These are phyloP conservation scores for Nigrospora sphaerica DNA, from an alignment of 2,329 filamentous ascomycete genomes.

Conservation along the genomic window DNA sequence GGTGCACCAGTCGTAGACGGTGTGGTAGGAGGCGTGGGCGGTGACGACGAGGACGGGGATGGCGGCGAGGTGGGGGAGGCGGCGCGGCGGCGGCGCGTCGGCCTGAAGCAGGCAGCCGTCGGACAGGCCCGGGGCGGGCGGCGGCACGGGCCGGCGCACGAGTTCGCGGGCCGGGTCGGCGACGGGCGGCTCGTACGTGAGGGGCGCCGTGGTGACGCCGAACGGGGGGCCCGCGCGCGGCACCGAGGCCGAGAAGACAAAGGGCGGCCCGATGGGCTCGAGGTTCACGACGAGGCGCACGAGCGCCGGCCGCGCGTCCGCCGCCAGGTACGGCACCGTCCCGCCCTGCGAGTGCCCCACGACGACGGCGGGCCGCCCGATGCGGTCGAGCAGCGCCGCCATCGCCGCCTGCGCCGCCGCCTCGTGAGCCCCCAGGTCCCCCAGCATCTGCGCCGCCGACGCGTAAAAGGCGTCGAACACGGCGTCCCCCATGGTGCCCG, in stretches of 20 bases:
- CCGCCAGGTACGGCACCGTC: slow-evolving; percentile 30
- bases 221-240: slow-evolving; percentile 26
- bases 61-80: slow-evolving; percentile 25
- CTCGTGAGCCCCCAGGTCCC: slow-evolving; percentile 26
- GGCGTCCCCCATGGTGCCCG: slow-evolving; percentile 28
- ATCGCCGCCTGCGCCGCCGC: slow-evolving; percentile 28
- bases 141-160: slow-evolving; percentile 17
- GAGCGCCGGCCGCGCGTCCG: slow-evolving; percentile 32
- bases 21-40: slow-evolving; percentile 35
- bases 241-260: slow-evolving; percentile 32
- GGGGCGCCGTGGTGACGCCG: slow-evolving; percentile 39
- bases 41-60: slow-evolving; percentile 32
- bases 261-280: slow-evolving; percentile 41
- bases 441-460: slow-evolving; percentile 29
- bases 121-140: slow-evolving; percentile 11
- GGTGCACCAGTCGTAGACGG: slow-evolving; percentile 36
- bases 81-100: slow-evolving; percentile 21
- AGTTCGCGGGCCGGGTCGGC: slow-evolving; percentile 25
- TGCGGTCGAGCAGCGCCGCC: slow-evolving; percentile 32
- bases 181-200: slow-evolving; percentile 39
- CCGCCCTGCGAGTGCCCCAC: slow-evolving; percentile 40
- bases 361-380: slow-evolving; percentile 31
- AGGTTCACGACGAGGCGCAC: slow-evolving; percentile 33
- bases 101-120: slow-evolving; percentile 26
- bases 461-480: slow-evolving; percentile 34